A percentile compares a stretch with the other conserved stretches of the same genome.
phyloP scores from a whole-genome alignment of 192 early-diverging fungal species.

The Backusella tuberculispora region DNA sequence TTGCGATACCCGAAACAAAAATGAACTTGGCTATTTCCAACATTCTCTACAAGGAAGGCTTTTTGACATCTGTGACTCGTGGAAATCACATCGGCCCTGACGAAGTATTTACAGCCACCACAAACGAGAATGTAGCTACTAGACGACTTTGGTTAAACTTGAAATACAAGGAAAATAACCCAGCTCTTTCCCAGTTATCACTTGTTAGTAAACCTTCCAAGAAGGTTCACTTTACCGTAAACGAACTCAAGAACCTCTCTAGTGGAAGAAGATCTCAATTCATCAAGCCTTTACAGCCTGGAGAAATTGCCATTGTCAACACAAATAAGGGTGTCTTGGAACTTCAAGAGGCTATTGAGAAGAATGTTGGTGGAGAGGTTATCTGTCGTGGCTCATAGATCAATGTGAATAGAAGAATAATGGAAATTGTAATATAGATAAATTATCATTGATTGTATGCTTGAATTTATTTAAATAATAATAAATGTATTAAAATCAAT shows the following conservation, averaged over 20 bases:
- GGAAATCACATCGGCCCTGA: constrained; percentile 86
- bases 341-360: constrained; percentile 85
- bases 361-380: constrained; percentile 87
- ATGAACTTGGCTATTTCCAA: constrained; percentile 84
- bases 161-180: constrained; percentile 87
- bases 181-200: constrained; percentile 79
- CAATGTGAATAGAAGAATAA: constrained; percentile 5
- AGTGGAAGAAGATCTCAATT: constrained; percentile 75
- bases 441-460: neutral
- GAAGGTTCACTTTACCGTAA: constrained; percentile 76
- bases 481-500: constrained; percentile 11
- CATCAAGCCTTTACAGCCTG: constrained; percentile 81
- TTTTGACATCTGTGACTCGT: constrained; percentile 76
- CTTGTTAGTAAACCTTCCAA: constrained; percentile 88
- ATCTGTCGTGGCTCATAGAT: constrained; percentile 64
- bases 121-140: constrained; percentile 80
- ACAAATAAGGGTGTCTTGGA: constrained; percentile 89
- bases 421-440: neutral
- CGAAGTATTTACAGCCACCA: constrained; percentile 68
- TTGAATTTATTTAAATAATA: constrained; percentile 1
- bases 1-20: constrained; percentile 88
- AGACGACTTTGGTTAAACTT: constrained; percentile 92
- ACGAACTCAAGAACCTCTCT: constrained; percentile 78
- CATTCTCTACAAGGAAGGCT: constrained; percentile 92
- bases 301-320: constrained; percentile 90